Evolutionary conservation across 495 filamentous ascomycete genomes (phyloP), one percentile per base, ranked within the genome.

Genomic region (Glonium stellatum): DNA sequence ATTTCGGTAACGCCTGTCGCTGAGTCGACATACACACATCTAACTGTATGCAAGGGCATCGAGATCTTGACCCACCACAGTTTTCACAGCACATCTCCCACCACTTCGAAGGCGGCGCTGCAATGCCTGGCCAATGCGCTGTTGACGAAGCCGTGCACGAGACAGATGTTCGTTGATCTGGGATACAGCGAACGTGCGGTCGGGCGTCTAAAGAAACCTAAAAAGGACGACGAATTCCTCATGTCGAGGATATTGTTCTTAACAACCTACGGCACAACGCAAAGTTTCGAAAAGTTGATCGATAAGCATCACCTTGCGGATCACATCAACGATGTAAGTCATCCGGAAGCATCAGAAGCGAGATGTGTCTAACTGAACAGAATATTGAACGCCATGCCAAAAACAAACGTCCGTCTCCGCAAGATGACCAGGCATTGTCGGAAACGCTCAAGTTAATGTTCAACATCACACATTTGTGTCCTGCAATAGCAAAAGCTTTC

Each of bases 41-140:
- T n/a, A 11, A 35, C 15, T 10, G 6, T 25, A 1, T 42, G 34
- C 60, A 31, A 95, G 87, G 90, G 89, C 5, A 87, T 97, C 46
- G 74, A 84, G 50, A 83, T 78, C 5, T 76, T 97, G 39, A 77
- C 81, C 23, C 79, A 75, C 46, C 84, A 92, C 74, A 88, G 84
- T n/a, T 84, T 96, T 57, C 75, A 81, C 31, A 69, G 71, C 10
- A 79, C 86, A 51, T 84, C 80, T 5, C 60, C 75, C 0, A 78
- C 80, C 1, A 82, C 86, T 1, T 87, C 87, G 5, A 82, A 82
- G 49, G 83, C 89, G 64, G 92, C 91, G 5, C 71, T 96, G 37
- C 81, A 89, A 60, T 89, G 89, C 62, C 76, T 97, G 27, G 92
- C 90, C 60, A 97, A 97, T 73, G 82, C 90, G 4, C 74, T 97